These are phyloP conservation scores for Colletotrichum eremochloae DNA, from an alignment of 2,329 filamentous ascomycete species.

Conservation along the genomic window DNA sequence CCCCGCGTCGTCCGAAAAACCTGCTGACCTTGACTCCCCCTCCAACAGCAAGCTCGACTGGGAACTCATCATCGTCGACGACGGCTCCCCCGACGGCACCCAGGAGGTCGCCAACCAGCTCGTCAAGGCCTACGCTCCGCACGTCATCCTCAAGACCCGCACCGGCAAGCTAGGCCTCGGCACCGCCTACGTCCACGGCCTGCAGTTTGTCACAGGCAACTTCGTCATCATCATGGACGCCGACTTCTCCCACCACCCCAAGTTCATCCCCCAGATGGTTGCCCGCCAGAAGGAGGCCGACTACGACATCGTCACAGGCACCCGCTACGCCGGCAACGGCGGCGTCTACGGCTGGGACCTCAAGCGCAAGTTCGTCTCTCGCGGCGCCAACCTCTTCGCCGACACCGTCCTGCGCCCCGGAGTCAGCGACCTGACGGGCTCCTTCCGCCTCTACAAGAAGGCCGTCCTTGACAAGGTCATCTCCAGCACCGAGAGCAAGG, in stretches of 20 bases:
- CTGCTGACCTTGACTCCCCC: slow-evolving; percentile 15
- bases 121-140: slow-evolving; percentile 83
- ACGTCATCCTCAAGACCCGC: slow-evolving; percentile 87
- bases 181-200: slow-evolving; percentile 94
- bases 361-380: slow-evolving; percentile 86
- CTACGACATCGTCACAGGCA: slow-evolving; percentile 98
- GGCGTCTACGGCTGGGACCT: slow-evolving; percentile 98
- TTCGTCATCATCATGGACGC: slow-evolving; percentile 99
- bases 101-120: slow-evolving; percentile 92
- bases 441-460: slow-evolving; percentile 95
- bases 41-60: slow-evolving; percentile 88
- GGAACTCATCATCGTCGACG: slow-evolving; percentile 98
- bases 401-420: slow-evolving; percentile 94
- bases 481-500: slow-evolving; percentile 90
- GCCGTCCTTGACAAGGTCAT: slow-evolving; percentile 91
- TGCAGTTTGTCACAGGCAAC: slow-evolving; percentile 91
- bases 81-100: slow-evolving; percentile 96
- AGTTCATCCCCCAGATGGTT: slow-evolving; percentile 98
- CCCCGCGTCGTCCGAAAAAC: not conserved
- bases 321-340: slow-evolving; percentile 88
- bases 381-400: slow-evolving; percentile 94
- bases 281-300: slow-evolving; percentile 79
- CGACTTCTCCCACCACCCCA: slow-evolving; percentile 98
- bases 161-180: slow-evolving; percentile 97
- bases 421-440: slow-evolving; percentile 95